These are phyloP conservation scores for Fomitopsis betulina DNA, from an alignment of 1,284 basidiomycete genomes.

Conservation along the genomic window DNA sequence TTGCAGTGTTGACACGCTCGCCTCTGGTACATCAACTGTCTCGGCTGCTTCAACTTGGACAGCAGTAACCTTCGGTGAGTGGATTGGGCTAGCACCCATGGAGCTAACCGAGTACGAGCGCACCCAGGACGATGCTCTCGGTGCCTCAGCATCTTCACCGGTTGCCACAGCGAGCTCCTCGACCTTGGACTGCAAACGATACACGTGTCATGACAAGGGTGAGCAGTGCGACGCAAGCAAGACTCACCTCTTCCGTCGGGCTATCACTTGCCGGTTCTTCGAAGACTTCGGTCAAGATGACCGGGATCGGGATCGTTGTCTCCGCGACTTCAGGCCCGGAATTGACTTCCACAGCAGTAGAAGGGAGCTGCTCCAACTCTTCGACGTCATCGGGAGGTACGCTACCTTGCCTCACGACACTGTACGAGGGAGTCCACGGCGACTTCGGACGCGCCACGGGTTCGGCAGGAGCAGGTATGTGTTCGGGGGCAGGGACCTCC, in stretches of 20 bases:
- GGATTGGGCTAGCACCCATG: slow-evolving; percentile 24
- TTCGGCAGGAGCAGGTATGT: background rate
- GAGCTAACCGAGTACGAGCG: slow-evolving; percentile 33
- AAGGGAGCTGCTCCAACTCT: slow-evolving; percentile 22
- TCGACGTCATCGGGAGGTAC: slow-evolving; percentile 19
- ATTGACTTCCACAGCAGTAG: background rate
- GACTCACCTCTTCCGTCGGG: background rate
- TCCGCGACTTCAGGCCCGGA: background rate
- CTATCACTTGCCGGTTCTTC: slow-evolving; percentile 2
- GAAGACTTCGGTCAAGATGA: slow-evolving; percentile 2
- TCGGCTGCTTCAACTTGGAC: background rate
- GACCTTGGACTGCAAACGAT: background rate
- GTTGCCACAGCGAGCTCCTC: background rate
- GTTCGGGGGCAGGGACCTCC: background rate
- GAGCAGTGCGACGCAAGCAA: background rate
- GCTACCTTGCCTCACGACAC: slow-evolving; percentile 31
- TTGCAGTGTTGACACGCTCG: background rate
- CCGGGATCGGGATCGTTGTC: background rate
- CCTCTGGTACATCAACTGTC: background rate
- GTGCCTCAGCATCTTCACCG: background rate
- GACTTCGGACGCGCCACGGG: slow-evolving; percentile 29
- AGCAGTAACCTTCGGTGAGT: slow-evolving; percentile 10
- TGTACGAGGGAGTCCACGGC: slow-evolving; percentile 41
- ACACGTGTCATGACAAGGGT: background rate
- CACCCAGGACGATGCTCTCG: slow-evolving; percentile 28